A percentile compares a stretch with the other conserved stretches of the same genome.
Evolutionary conservation across 129 eudicot genomes (phyloP).

Genomic region (Saussurea involucrata): DNA sequence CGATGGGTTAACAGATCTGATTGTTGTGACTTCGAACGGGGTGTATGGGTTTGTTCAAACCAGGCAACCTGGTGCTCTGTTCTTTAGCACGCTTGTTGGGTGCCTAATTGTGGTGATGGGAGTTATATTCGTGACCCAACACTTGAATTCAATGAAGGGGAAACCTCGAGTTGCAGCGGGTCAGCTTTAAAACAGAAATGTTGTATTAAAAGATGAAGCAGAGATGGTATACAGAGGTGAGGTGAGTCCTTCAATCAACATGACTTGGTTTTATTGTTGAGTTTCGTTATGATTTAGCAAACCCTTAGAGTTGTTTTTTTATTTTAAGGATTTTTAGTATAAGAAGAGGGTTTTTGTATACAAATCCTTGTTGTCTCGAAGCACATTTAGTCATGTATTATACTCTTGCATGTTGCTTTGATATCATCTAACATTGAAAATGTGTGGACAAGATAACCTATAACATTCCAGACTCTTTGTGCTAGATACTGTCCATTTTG

Average conservation of each 20-base stretch:
- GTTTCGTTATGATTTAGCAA: neutral
- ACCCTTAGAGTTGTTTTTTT: neutral
- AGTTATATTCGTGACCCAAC: slow-evolving; percentile 81
- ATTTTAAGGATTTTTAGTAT: slow-evolving; percentile 9
- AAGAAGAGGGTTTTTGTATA: slow-evolving; percentile 16
- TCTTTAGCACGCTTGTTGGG: slow-evolving; percentile 95
- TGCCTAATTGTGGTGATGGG: slow-evolving; percentile 93
- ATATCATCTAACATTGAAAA: neutral
- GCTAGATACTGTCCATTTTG: too few species aligned
- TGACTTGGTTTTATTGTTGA: neutral
- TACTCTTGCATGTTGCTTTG: neutral
- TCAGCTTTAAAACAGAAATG: slow-evolving; percentile 20
- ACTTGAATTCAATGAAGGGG: slow-evolving; percentile 71
- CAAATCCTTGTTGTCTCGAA: neutral
- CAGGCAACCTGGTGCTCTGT: slow-evolving; percentile 96
- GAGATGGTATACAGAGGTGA: neutral
- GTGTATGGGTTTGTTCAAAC: slow-evolving; percentile 98
- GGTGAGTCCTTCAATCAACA: neutral
- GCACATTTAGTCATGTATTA: neutral
- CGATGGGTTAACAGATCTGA: slow-evolving; percentile 86
- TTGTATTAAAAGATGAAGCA: neutral
- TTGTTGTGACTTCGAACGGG: slow-evolving; percentile 82
- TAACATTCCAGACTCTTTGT: too few species aligned
- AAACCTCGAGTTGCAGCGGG: slow-evolving; percentile 72
- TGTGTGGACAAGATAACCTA: neutral